phyloP scores from a whole-genome alignment of 805 yeast species.

The Metschnikowia aberdeeniae region DNA sequence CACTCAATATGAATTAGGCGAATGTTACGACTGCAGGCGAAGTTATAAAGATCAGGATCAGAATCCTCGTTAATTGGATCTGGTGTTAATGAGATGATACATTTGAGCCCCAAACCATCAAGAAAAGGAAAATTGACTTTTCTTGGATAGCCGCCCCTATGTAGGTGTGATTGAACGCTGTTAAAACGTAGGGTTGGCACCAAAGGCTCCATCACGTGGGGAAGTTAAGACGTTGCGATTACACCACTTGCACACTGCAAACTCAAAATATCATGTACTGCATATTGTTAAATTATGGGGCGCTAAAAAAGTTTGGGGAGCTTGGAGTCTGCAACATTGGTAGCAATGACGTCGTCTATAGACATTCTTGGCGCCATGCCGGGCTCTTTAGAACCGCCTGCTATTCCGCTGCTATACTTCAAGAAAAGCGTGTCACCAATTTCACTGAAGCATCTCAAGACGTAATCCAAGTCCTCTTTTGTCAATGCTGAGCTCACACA shows the following conservation, averaged over 20 bases:
- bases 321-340: constrained; percentile 64
- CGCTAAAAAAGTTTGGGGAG: constrained; percentile 13
- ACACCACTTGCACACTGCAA: not conserved
- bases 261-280: not conserved
- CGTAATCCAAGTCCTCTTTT: constrained; percentile 86
- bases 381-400: constrained; percentile 59
- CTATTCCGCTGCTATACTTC: constrained; percentile 73
- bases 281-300: not conserved
- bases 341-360: constrained; percentile 69
- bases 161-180: constrained; percentile 62
- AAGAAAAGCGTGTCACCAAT: constrained; percentile 73
- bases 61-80: constrained; percentile 55
- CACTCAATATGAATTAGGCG: constrained; percentile 63
- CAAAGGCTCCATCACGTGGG: constrained; percentile 17
- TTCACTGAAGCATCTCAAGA: constrained; percentile 65
- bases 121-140: constrained; percentile 68
- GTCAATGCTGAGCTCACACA: constrained; percentile 91
- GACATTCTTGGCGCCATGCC: constrained; percentile 69
- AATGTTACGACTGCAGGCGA: constrained; percentile 55
- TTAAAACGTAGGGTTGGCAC: constrained; percentile 81
- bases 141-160: constrained; percentile 86
- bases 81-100: constrained; percentile 78
- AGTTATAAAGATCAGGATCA: constrained; percentile 49
- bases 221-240: not conserved
- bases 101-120: constrained; percentile 57